These are phyloP conservation scores for Tulasnella sp. DNA, from an alignment of 768 basidiomycete species.

Conservation along the genomic window DNA sequence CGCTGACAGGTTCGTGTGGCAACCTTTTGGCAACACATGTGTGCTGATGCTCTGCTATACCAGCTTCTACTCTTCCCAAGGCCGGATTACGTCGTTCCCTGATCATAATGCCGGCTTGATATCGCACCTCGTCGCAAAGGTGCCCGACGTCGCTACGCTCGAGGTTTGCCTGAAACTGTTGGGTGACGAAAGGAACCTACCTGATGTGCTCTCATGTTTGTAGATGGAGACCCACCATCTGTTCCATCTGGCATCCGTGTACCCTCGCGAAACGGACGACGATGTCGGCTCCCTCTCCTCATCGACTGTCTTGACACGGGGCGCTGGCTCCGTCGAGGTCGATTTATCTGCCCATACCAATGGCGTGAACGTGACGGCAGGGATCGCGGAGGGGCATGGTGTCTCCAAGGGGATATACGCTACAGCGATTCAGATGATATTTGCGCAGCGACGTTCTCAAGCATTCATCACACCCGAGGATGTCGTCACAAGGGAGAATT, in stretches of 20 bases:
- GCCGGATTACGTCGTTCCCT: conserved; percentile 66
- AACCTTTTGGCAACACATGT: conserved; percentile 8
- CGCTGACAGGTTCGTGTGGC: conserved; percentile 49
- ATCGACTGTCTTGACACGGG: conserved; percentile 27
- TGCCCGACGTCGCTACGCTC: conserved; percentile 47
- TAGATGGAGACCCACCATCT: conserved; percentile 87
- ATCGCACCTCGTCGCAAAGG: conserved; percentile 37
- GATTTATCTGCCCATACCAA: too few species aligned
- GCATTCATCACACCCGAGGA: conserved; percentile 64
- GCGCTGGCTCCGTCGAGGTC: too few species aligned
- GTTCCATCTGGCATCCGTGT: conserved; percentile 63
- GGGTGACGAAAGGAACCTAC: neutral
- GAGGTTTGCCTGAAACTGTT: conserved; percentile 36
- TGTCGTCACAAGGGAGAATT: conserved; percentile 46
- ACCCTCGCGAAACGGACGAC: conserved; percentile 35
- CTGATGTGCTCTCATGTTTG: neutral
- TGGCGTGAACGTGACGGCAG: too few species aligned
- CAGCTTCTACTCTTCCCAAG: conserved; percentile 82
- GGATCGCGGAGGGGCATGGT: too few species aligned
- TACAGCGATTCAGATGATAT: conserved; percentile 72
- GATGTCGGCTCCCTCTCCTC: too few species aligned
- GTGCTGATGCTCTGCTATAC: neutral
- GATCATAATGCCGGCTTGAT: conserved; percentile 60
- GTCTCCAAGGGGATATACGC: conserved; percentile 56
- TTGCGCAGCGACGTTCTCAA: conserved; percentile 57